phyloP scores from a whole-genome alignment of 2,329 filamentous ascomycete species.

The Leptosphaerulina australis region DNA sequence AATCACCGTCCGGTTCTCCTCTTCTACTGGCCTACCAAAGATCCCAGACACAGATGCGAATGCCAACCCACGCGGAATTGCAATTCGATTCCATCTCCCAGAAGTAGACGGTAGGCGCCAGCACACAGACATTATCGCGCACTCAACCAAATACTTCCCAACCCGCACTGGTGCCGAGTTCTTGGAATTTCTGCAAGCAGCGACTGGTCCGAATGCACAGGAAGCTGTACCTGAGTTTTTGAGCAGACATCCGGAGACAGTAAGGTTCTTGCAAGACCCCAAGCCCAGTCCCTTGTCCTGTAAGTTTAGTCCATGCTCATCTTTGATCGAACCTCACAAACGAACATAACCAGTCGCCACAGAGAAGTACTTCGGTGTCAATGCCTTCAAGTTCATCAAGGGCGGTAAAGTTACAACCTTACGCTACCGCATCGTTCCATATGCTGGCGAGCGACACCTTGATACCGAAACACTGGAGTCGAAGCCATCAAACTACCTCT shows the following conservation, averaged over 20 bases:
- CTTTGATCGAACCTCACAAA: no score
- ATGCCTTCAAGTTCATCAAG: constrained; percentile 56
- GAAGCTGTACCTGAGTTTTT: constrained; percentile 53
- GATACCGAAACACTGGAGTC: constrained; percentile 46
- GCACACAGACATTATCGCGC: constrained; percentile 64
- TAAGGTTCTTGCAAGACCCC: constrained; percentile 56
- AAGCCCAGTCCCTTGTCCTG: constrained; percentile 59
- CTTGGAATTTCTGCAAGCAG: constrained; percentile 55
- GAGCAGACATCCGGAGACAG: constrained; percentile 53
- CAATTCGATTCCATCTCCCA: constrained; percentile 58
- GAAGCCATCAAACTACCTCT: constrained; percentile 55
- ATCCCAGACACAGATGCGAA: constrained; percentile 58
- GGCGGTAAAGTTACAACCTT: constrained; percentile 54
- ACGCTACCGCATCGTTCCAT: constrained; percentile 58
- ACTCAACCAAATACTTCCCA: constrained; percentile 61
- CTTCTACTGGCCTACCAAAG: constrained; percentile 57
- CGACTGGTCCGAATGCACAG: constrained; percentile 39
- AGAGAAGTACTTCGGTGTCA: constrained; percentile 57
- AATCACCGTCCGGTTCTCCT: constrained; percentile 59
- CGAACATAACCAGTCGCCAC: no score
- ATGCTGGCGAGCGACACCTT: constrained; percentile 51
- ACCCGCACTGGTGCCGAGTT: constrained; percentile 60
- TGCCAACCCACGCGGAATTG: constrained; percentile 56
- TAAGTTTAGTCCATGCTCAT: not conserved
- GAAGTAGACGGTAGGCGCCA: constrained; percentile 46